Base-by-base conservation (phyloP, 441 rosid genomes). In the Sinapis alba region DNA sequence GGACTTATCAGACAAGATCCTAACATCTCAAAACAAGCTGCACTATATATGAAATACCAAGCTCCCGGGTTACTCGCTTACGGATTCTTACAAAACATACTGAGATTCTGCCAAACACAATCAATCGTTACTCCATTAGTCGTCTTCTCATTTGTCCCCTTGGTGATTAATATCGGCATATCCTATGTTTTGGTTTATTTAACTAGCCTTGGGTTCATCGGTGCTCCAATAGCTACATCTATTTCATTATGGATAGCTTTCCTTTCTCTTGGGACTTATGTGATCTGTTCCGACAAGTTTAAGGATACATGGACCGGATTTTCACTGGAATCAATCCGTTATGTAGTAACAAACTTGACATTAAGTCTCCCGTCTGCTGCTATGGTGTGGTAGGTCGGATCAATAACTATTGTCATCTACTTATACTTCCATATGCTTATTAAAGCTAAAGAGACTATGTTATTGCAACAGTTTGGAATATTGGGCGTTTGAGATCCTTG, bases 311-410 rank as follows among this genome's bases (percentile, higher is more conserved):
- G 97, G 97, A 47, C 76, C 15, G 97, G 97, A 2, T 82, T 90
- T 43, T 84, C 93, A 0, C 18, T 59, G 0, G 92, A 90, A 71
- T 78, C 91, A 2, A 71, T 88, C 43, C 38, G 20, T 19, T 83
- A 79, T 74, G 50, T 92, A 24, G 32, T 76, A 1, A 0, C 47
- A 3, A 70, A 83, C 90, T 68, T 90, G 76, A 87, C 78, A 73
- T 64, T 94, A n/a, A 91, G 94, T 43, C 59, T 90, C 70, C 97
- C 89, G 54, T 92, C 97, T n/a, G 93, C 97, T n/a, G 91, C 92
- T 47, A 90, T 92, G 97, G 85, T 90, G 0, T 90, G 97, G 97
- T 92, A 84, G 80, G 87, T 67, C 2, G 15, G 2, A 27, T 51
- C 63, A 47, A 45, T 45, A 64, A 76, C 26, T 18, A 51, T 62